Evolutionary conservation across 768 basidiomycete species (phyloP).

Genomic region (Cyathus striatus): DNA sequence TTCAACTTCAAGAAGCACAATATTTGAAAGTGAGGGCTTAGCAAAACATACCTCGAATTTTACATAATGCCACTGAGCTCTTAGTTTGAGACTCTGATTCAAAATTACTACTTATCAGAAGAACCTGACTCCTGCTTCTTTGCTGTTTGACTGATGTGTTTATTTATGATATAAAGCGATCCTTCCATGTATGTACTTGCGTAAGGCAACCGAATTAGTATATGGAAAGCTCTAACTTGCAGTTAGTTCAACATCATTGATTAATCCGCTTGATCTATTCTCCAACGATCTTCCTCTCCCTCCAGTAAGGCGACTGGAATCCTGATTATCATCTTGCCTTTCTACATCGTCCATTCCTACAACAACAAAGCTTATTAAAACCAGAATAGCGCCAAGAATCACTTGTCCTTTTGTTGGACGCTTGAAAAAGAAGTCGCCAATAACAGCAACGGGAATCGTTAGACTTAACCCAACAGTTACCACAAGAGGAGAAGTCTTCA

Average conservation of each 20-base stretch:
- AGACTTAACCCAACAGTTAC: conserved; percentile 90
- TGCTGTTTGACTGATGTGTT: no score
- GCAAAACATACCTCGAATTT: no score
- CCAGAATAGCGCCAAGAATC: conserved; percentile 69
- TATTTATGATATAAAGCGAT: no score
- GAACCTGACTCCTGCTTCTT: no score
- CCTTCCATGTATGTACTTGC: no score
- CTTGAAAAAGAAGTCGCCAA: conserved; percentile 54
- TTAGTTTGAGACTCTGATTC: no score
- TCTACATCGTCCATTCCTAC: conserved; percentile 20
- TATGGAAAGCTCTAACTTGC: background rate
- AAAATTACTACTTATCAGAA: no score
- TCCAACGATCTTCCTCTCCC: background rate
- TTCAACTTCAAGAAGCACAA: no score
- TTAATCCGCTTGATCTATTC: background rate
- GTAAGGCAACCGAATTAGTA: no score
- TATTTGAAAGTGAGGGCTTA: no score
- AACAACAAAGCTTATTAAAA: conserved; percentile 68
- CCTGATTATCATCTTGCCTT: background rate
- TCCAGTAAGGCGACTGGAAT: background rate
- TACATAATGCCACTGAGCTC: no score
- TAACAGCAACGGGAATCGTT: conserved; percentile 88
- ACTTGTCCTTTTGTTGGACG: conserved; percentile 51
- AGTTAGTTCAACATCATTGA: background rate
- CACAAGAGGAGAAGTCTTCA: conserved; percentile 93